These are phyloP conservation scores for Xanthoceras sorbifolium DNA, from an alignment of 345 rosid species.

Conservation along the genomic window DNA sequence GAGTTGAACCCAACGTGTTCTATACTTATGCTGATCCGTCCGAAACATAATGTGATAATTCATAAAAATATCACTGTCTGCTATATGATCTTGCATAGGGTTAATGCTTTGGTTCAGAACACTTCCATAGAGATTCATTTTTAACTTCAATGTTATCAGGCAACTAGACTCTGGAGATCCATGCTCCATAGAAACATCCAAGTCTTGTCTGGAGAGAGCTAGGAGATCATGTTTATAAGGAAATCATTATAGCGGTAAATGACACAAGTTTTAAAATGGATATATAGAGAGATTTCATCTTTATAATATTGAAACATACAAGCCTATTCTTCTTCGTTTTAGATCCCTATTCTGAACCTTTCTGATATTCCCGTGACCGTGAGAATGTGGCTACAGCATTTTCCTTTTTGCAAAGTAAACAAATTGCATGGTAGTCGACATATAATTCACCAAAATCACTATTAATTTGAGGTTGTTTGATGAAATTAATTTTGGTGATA, in stretches of 20 bases:
- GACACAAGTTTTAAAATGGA: not conserved
- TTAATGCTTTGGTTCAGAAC: not conserved
- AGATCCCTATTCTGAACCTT: not conserved
- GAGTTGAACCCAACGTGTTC: not conserved
- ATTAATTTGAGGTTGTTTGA: not conserved
- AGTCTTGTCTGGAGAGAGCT: not conserved
- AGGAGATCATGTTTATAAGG: not conserved
- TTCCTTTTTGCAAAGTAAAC: too few species aligned
- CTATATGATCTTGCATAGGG: not conserved
- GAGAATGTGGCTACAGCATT: not conserved
- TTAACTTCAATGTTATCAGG: not conserved
- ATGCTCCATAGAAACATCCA: not conserved
- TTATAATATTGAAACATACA: not conserved
- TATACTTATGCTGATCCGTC: not conserved
- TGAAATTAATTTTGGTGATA: not conserved
- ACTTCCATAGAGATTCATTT: not conserved
- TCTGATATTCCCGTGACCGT: not conserved
- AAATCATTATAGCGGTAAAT: not conserved
- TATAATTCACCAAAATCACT: too few species aligned
- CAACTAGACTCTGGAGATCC: not conserved
- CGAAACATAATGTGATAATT: not conserved
- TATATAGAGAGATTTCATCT: not conserved
- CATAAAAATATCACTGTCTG: not conserved
- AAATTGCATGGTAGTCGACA: too few species aligned
- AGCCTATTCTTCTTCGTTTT: not conserved